Evolutionary conservation across 352 stramenopile species (phyloP), one percentile per base, ranked within the genome.

Genomic region (Phytophthora multivora): DNA sequence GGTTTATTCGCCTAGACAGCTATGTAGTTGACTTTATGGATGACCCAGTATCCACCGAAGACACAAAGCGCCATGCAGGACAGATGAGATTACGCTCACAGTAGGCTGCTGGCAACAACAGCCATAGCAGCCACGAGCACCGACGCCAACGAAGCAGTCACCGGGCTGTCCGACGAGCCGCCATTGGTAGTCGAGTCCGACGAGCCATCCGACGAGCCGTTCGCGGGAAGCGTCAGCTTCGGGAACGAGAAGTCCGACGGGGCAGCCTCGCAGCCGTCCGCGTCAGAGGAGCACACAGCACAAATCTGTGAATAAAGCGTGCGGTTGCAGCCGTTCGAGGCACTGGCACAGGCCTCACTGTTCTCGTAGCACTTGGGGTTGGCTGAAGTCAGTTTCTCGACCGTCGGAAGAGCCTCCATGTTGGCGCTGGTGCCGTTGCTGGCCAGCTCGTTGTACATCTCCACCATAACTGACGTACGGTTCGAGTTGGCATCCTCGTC

Each of bases 291-390:
- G 60, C 85, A 94, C 19, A 84, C 58, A 10, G 79, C 25, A 33
- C 85, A 94, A 9, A 89, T 55, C 69, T 94, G 86, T 11, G 71
- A 67, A 64, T 87, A 89, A 16, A 87, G 66, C 10, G 68, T 69
- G 9, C 85, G 80, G 15, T 61, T 75, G 71, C 85, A 94, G 30
- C 82, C 80, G 52, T 76, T 61, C 16, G 46, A 12, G 1, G 77
- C 52, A 5, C 18, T 69, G 1, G 76, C 81, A 42, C 86, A 94
- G 47, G 56, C 43, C 0, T 67, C 59, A n/a, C 38, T 77, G 74
- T 90, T 94, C 45, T 82, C 53, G 59, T 90, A 89, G 70, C 86
- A 95, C 43, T 75, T 59, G 5, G 85, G 85, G 65, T 94, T 94
- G 5, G 31, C 40, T 0, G 52, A 57, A 6, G 63, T 71, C 18